Evolutionary conservation across 352 stramenopile genomes (phyloP), one percentile per base, ranked within the genome.

Genomic region (Phytophthora macrochlamydospora): DNA sequence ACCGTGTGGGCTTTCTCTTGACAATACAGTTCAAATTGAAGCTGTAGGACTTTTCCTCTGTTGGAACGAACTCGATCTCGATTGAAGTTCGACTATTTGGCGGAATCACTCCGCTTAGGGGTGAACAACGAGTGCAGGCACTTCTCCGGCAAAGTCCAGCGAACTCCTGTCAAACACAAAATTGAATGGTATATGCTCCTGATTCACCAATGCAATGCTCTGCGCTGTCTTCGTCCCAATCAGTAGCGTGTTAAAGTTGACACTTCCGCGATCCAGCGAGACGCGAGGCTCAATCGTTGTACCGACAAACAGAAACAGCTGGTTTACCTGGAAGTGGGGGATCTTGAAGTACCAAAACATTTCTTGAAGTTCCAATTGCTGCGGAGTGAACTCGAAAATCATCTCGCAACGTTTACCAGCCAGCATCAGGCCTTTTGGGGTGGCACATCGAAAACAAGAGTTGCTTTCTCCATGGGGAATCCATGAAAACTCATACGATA

Each of bases 371-470:
- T 90, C 87, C 4, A 94, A 68, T 45, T 97, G 89, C 60, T 97
- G 88, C 0, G 95, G 94, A 31, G 91, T 97, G 70, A 97, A 98
- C 59, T 98, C 95, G 65, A 98, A 98, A n/a, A 97, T 89, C 88
- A 98, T 97, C 59, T 98, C 95, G 59, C 89, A 96, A 12, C 93
- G 82, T 68, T 98, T 97, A 0, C 95, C 95, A 7, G 91, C 78
- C 1, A 98, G 79, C 77, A 98, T 97, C 38, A 97, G 83, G 5
- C 95, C 95, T 62, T 94, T 96, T 0, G 81, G 79, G 0, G 92
- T 98, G 12, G 86, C 86, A 65, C 94, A 98, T 1, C 92, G 85
- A 67, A 98, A 98, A 29, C 79, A 90, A 8, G 91, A 71, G 35
- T 85, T 91, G 1, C 66, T 52, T 3, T 96, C 87, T 12, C 80